These are phyloP conservation scores for Rhizodiscina lignyota DNA, from an alignment of 495 filamentous ascomycete genomes.

Conservation along the genomic window DNA sequence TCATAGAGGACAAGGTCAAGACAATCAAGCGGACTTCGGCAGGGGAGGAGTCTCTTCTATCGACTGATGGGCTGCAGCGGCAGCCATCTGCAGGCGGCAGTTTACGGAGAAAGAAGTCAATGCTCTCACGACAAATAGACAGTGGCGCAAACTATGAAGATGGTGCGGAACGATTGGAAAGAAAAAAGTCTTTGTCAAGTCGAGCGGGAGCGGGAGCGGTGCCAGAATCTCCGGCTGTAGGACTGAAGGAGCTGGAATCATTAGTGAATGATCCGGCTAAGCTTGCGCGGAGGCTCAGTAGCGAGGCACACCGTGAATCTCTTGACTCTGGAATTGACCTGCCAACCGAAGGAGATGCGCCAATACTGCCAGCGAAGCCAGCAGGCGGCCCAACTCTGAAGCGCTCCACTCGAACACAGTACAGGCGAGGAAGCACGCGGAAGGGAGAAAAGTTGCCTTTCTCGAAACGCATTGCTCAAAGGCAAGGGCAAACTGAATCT, in stretches of 20 bases:
- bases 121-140: slow-evolving; percentile 86
- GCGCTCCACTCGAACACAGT: slow-evolving; percentile 82
- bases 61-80: slow-evolving; percentile 44
- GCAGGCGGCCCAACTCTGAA: slow-evolving; percentile 66
- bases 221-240: slow-evolving; percentile 11
- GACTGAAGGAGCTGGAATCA: slow-evolving; percentile 54
- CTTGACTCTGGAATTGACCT: slow-evolving; percentile 23
- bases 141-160: slow-evolving; percentile 58
- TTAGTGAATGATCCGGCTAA: slow-evolving; percentile 68
- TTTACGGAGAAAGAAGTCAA: slow-evolving; percentile 83
- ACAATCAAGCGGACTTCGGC: slow-evolving; percentile 73
- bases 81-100: slow-evolving; percentile 41
- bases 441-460: slow-evolving; percentile 63
- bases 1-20: slow-evolving; percentile 81
- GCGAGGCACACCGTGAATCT: slow-evolving; percentile 26
- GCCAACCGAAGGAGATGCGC: slow-evolving; percentile 63
- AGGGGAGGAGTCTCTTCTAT: slow-evolving; percentile 42
- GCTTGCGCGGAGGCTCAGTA: slow-evolving; percentile 47
- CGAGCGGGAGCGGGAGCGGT: slow-evolving; percentile 27
- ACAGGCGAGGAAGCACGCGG: slow-evolving; percentile 70
- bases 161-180: slow-evolving; percentile 70
- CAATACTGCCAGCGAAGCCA: slow-evolving; percentile 60
- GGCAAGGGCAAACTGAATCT: slow-evolving; percentile 36
- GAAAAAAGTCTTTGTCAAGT: slow-evolving; percentile 47
- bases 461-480: slow-evolving; percentile 51